Evolutionary conservation across 306 rosid species (phyloP).

Genomic region (Castanea sativa): DNA sequence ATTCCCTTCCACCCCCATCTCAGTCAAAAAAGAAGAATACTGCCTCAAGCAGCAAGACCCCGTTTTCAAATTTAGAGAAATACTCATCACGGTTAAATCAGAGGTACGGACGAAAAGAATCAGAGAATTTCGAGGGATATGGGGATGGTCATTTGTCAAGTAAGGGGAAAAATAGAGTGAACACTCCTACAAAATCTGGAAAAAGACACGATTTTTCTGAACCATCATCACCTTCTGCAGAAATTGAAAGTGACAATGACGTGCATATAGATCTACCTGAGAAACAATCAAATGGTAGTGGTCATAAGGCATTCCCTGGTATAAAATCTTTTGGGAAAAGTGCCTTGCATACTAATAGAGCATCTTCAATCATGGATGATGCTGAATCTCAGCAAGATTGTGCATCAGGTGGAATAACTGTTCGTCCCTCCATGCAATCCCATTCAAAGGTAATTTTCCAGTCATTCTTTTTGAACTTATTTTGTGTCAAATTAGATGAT

Average conservation of each 20-base stretch:
- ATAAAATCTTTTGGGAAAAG: slow-evolving; percentile 29
- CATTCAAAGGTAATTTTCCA: slow-evolving; percentile 45
- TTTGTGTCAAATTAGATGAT: not conserved
- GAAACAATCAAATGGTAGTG: slow-evolving; percentile 32
- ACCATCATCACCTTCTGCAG: slow-evolving; percentile 33
- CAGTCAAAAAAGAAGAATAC: slow-evolving; percentile 33
- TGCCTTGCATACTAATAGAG: slow-evolving; percentile 2
- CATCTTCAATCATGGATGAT: slow-evolving; percentile 29
- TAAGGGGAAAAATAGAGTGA: slow-evolving; percentile 20
- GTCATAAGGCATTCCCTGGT: slow-evolving; percentile 19
- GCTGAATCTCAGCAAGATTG: slow-evolving; percentile 25
- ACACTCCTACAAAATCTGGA: slow-evolving; percentile 23
- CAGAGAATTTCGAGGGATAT: slow-evolving; percentile 31
- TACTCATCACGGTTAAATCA: slow-evolving; percentile 22
- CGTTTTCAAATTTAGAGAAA: slow-evolving; percentile 27
- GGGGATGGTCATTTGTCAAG: slow-evolving; percentile 20
- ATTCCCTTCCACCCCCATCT: slow-evolving; percentile 35
- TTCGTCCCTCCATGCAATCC: slow-evolving; percentile 18
- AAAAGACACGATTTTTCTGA: slow-evolving; percentile 31
- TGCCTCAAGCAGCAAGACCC: slow-evolving; percentile 40
- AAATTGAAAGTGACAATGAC: slow-evolving; percentile 35
- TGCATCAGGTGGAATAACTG: slow-evolving; percentile 33
- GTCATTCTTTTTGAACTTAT: not conserved
- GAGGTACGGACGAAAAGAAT: slow-evolving; percentile 29
- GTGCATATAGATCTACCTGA: slow-evolving; percentile 20